Base-by-base conservation (phyloP, 106 monocot species). In the Platanthera guangdongensis region DNA sequence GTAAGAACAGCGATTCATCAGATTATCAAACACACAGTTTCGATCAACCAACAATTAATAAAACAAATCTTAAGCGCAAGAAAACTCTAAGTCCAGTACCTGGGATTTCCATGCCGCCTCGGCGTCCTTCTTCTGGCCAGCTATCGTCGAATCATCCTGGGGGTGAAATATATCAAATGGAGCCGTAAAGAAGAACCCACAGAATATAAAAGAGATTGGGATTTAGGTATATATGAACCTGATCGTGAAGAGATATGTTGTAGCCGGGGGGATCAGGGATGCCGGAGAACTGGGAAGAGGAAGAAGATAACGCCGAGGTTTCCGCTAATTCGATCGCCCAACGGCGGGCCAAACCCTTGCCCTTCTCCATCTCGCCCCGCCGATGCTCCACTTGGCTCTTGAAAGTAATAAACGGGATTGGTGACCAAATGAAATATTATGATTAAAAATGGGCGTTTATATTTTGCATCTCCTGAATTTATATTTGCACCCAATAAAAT, bases 71-170 rank as follows among this genome's bases (percentile, higher is more conserved):
- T 22, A 9, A 21, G 21, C 50, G 7, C 46, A 18, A 51, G 22
- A 5, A 71, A 72, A 72, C 49, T 51, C 72, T 51, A 72, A 51
- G 19, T 72, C 51, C 0, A 19, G 51, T 51, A 97, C 96, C 96
- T 97, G 89, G 12, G 91, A 52, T 76, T 97, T 97, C 96, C 96
- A 94, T 8, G 87, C 86, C 18, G 89, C 84, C 84, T 97, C 96
- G 0, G 93, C 89, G 0, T 97, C 96, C 83, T 93, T 97, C 86
- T 86, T 89, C 86, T 97, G 93, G 13, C 91, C 84, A 60, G 82
- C 74, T 6, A 77, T 80, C 47, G 55, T 86, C 19, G 84, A 78
- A 71, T 92, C 92, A 25, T 95, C 94, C 94, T 92, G 76, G 59
- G 75, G 75, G 4, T 2, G 57, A 54, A 12, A 79, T 3, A 50